These are phyloP conservation scores for Elaeis guineensis DNA, from an alignment of 176 grass and related monocot genomes.

Conservation along the genomic window DNA sequence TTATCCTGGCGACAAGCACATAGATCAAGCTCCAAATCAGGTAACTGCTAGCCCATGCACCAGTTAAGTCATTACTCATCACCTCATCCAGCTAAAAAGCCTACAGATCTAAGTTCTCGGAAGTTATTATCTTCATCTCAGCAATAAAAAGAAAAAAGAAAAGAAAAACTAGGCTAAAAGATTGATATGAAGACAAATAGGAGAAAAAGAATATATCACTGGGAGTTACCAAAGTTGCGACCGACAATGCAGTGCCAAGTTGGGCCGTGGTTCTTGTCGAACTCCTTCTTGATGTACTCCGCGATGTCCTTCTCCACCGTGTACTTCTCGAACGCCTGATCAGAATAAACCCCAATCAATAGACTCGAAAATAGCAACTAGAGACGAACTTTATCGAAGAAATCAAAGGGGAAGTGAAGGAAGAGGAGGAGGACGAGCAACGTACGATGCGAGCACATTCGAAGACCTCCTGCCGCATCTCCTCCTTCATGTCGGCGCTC, in stretches of 20 bases:
- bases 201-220: not conserved
- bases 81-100: too few relatives aligned
- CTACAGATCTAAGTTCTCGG: too few relatives aligned
- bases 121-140: too few relatives aligned
- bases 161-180: too few relatives aligned
- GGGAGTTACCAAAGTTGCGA: conserved; percentile 76
- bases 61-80: too few relatives aligned
- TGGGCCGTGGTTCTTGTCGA: conserved; percentile 86
- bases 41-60: too few relatives aligned
- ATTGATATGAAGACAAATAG: too few relatives aligned
- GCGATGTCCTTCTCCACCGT: conserved; percentile 95
- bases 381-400: not conserved
- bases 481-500: conserved; percentile 98
- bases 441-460: conserved; percentile 80
- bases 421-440: not conserved
- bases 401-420: not conserved
- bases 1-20: too few relatives aligned
- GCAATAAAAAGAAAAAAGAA: too few relatives aligned
- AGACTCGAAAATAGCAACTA: not conserved
- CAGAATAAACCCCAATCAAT: conserved; percentile 3
- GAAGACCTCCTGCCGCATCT: conserved; percentile 86
- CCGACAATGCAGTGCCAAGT: conserved; percentile 99
- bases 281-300: conserved; percentile 99
- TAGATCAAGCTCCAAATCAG: too few relatives aligned
- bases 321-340: conserved; percentile 80